A percentile compares a stretch with the other conserved stretches of the same genome.
phyloP scores from a whole-genome alignment of 2,329 filamentous ascomycete species.

The Pleoardoris graminearum region DNA sequence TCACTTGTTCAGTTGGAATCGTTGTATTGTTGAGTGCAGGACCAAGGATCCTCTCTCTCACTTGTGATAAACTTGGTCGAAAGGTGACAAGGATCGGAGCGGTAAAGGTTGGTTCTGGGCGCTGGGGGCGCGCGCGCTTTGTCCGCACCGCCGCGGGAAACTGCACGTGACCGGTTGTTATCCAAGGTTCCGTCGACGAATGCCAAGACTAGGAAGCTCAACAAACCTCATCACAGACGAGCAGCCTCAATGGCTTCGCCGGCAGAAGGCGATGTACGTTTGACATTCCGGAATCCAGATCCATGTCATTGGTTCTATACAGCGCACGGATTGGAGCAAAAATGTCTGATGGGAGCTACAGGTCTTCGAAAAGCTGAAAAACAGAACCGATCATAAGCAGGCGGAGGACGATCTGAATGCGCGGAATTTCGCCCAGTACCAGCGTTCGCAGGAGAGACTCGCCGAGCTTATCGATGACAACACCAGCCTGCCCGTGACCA shows the following conservation, averaged over 20 bases:
- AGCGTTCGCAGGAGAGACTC: conserved; percentile 65
- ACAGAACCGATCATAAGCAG: conserved; percentile 62
- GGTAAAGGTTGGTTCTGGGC: not conserved
- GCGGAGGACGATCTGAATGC: conserved; percentile 64
- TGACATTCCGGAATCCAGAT: not conserved
- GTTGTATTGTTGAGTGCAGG: no score
- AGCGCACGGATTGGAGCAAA: not conserved
- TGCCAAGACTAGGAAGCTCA: conserved; percentile 31
- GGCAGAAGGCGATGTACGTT: conserved; percentile 52
- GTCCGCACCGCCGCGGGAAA: not conserved
- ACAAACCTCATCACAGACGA: conserved; percentile 20
- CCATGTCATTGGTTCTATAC: not conserved
- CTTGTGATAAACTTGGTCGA: not conserved
- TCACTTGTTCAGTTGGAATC: no score
- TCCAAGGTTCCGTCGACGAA: conserved; percentile 14
- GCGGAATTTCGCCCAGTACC: conserved; percentile 60
- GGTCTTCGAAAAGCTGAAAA: conserved; percentile 64
- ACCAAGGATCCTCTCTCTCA: no score
- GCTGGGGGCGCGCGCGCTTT: not conserved
- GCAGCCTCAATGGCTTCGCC: conserved; percentile 48
- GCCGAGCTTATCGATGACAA: conserved; percentile 76
- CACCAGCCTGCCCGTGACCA: conserved; percentile 81
- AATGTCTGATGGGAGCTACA: conserved; percentile 35
- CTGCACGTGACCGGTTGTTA: conserved; percentile 10
- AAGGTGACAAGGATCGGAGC: not conserved